Evolutionary conservation across 257 asterid genomes (phyloP).

Genomic region (Capsicum chinense): DNA sequence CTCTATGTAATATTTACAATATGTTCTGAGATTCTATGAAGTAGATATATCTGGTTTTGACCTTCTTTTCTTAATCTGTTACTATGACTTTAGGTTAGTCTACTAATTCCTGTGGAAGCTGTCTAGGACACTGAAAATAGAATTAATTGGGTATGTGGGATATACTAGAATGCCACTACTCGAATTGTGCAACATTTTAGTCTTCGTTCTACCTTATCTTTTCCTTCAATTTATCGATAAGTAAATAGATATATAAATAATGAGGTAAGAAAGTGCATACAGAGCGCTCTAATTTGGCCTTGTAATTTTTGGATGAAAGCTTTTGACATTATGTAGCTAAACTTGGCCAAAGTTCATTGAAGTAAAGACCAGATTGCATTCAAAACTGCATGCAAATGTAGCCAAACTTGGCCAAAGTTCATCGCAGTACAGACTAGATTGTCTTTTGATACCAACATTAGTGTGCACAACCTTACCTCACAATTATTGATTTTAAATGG

Average conservation of each 20-base stretch:
- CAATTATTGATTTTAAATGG: neutral
- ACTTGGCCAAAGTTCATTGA: neutral
- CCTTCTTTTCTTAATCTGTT: neutral
- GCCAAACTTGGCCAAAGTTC: neutral
- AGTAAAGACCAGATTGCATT: neutral
- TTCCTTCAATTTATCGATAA: neutral
- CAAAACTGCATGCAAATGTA: constrained; percentile 17
- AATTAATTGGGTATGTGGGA: neutral
- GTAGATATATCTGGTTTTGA: constrained; percentile 6
- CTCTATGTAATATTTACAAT: neutral
- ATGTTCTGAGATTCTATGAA: neutral
- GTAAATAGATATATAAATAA: neutral
- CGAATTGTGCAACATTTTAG: constrained; percentile 8
- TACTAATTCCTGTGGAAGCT: neutral
- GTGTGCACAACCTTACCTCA: neutral
- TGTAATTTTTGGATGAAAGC: neutral
- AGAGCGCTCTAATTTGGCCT: neutral
- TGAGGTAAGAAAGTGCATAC: neutral
- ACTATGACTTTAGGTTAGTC: neutral
- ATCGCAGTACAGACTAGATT: neutral
- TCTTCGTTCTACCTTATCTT: neutral
- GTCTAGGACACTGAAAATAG: neutral
- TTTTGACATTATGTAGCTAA: neutral
- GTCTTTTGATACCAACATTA: constrained; percentile 20
- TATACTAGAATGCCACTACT: neutral